Conservation (phyloP, 495 filamentous ascomycete species). For the Lasiosphaeris hirsuta region DNA sequence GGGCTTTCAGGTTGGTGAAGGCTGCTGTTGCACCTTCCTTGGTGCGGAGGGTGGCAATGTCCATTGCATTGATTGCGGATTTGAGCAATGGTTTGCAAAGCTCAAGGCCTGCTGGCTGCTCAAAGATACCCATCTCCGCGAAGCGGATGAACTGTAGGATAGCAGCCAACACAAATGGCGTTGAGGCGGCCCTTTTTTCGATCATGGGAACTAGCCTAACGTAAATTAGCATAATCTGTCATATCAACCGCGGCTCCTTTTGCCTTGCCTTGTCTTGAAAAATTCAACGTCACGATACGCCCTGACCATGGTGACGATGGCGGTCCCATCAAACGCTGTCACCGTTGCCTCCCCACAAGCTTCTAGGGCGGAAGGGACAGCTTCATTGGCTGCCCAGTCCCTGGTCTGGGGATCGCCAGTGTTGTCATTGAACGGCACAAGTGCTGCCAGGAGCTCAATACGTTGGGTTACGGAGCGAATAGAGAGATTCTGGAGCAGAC, state of each 20-base stretch:
- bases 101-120: slow-evolving; percentile 1
- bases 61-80: neutral
- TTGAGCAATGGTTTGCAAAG: slow-evolving; percentile 11
- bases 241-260: no score
- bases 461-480: neutral
- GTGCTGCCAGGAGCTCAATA: neutral
- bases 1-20: neutral
- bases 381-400: slow-evolving; percentile 11
- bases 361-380: slow-evolving; percentile 2
- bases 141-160: neutral
- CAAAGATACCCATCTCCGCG: neutral
- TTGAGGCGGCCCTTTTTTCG: slow-evolving; percentile 2
- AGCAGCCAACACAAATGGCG: slow-evolving; percentile 9
- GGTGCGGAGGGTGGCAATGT: neutral
- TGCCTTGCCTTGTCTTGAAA: slow-evolving; percentile 7
- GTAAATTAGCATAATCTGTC: neutral
- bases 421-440: neutral
- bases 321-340: neutral
- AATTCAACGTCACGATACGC: slow-evolving; percentile 9
- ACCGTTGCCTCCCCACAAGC: neutral
- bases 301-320: slow-evolving; percentile 11
- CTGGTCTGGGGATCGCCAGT: neutral
- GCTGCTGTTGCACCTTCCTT: neutral
- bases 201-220: slow-evolving; percentile 2
- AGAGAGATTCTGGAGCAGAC: neutral